phyloP scores from a whole-genome alignment of 2,329 filamentous ascomycete species.

The Pyrenophora teres region DNA sequence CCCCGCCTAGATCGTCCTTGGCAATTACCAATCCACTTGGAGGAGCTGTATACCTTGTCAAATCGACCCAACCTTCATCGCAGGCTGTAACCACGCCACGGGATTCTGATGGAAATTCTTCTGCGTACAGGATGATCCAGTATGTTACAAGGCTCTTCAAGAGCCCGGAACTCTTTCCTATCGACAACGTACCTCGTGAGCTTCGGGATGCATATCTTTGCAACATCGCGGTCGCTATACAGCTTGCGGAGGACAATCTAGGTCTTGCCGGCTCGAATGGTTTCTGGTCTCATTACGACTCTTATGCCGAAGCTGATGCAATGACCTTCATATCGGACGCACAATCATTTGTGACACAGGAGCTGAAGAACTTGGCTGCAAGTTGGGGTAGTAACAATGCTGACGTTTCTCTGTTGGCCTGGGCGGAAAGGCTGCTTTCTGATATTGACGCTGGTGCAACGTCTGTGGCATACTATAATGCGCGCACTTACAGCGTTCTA shows the following conservation, averaged over 20 bases:
- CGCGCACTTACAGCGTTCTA: conserved; percentile 47
- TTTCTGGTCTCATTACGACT: conserved; percentile 55
- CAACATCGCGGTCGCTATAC: conserved; percentile 59
- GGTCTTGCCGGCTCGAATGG: conserved; percentile 61
- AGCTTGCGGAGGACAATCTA: conserved; percentile 65
- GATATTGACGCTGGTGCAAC: conserved; percentile 28
- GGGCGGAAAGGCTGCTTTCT: conserved; percentile 31
- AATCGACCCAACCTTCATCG: conserved; percentile 24
- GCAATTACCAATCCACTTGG: conserved; percentile 75
- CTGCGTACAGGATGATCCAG: conserved; percentile 74
- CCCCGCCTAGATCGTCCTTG: conserved; percentile 64
- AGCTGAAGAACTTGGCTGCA: conserved; percentile 39
- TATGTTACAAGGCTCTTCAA: conserved; percentile 68
- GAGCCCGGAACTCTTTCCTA: conserved; percentile 44
- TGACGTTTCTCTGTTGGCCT: conserved; percentile 30
- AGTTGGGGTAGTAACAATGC: conserved; percentile 19
- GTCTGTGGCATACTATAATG: conserved; percentile 49
- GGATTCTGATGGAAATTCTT: conserved; percentile 72
- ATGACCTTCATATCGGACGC: conserved; percentile 59
- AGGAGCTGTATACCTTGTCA: conserved; percentile 70
- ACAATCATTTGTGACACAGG: conserved; percentile 53
- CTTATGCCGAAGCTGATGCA: conserved; percentile 58
- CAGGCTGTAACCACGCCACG: conserved; percentile 50
- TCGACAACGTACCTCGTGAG: conserved; percentile 37
- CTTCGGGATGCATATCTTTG: conserved; percentile 46